Conservation (phyloP, 352 stramenopile species). For the Thraustochytrium sp. region DNA sequence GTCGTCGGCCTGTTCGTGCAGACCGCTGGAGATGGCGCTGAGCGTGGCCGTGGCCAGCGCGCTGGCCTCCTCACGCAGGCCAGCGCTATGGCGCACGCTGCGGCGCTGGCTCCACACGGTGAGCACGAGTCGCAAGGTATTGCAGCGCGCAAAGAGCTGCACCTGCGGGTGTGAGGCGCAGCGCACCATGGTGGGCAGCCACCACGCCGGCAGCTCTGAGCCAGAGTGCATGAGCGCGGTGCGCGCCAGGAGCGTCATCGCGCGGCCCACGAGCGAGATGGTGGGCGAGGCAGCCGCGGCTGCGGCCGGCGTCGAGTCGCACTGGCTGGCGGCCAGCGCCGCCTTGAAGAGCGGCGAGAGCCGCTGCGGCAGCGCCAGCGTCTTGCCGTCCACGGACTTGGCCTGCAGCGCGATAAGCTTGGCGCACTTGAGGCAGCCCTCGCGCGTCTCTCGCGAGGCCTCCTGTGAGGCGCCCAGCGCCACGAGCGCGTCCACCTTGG, state of each 20-base stretch:
- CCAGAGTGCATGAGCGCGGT: not conserved
- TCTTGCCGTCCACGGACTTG: not conserved
- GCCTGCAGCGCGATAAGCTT: not conserved
- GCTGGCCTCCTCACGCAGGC: not conserved
- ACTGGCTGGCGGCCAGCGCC: not conserved
- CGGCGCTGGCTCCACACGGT: not conserved
- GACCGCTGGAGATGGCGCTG: not conserved
- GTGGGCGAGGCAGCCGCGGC: not conserved
- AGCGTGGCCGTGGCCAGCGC: not conserved
- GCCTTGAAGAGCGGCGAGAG: constrained; percentile 4
- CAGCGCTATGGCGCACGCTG: not conserved
- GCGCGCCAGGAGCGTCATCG: not conserved
- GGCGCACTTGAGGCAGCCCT: not conserved
- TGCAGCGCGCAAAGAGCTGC: not conserved
- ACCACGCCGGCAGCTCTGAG: not conserved
- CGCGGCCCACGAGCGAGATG: not conserved
- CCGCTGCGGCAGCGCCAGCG: not conserved
- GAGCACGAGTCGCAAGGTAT: not conserved
- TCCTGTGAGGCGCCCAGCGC: not conserved
- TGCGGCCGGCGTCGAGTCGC: not conserved
- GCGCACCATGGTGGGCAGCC: not conserved
- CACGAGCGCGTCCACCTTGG: not conserved
- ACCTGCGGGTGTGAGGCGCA: not conserved
- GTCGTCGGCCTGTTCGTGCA: not conserved
- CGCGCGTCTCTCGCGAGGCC: not conserved